Evolutionary conservation across 345 rosid genomes (phyloP), one percentile per base, ranked within the genome.

Genomic region (Triadica sebifera): DNA sequence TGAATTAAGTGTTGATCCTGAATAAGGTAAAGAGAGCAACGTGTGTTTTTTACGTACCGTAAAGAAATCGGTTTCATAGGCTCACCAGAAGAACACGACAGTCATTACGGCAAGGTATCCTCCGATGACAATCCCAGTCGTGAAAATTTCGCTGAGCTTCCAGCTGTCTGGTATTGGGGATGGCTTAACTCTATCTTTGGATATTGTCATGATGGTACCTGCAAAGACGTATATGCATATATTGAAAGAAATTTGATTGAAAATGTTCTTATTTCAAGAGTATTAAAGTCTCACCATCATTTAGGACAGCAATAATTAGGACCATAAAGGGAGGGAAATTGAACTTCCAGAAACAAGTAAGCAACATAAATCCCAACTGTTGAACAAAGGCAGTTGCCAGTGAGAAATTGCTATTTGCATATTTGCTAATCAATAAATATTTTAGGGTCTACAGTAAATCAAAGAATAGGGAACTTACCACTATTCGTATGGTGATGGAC

Each of bases 131-230:
- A 93, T 79, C 43, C 98, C 96, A 2, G 96, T 93, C 65, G 98
- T 88, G 67, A 93, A 93, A 52, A 93, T 91, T 85, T 93, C 97
- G 29, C 87, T 89, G 65, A 93, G 91, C 79, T 90, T 93, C 98
- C 97, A 93, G 69, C 93, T 84, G 73, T 93, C 97, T 51, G 98
- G 98, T 41, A 78, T 47, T 8, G 98, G 97, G 6, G 97, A 91
- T 74, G 97, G 94, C 82, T 89, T 91, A 58, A 93, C 96, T 83
- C 94, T 89, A 78, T 93, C 98, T 74, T 90, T 93, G 46, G 98
- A 93, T 74, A 93, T 93, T 60, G 97, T 93, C 98, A 93, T 89
- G 45, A 93, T 93, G 49, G 96, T 91, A 16, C 98, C 93, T 89
- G 49, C 46, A 65, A 74, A 51, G 20, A 29, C 5, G 46, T 37